Evolutionary conservation across 306 rosid genomes (phyloP).

Genomic region (Hippophae tibetana): DNA sequence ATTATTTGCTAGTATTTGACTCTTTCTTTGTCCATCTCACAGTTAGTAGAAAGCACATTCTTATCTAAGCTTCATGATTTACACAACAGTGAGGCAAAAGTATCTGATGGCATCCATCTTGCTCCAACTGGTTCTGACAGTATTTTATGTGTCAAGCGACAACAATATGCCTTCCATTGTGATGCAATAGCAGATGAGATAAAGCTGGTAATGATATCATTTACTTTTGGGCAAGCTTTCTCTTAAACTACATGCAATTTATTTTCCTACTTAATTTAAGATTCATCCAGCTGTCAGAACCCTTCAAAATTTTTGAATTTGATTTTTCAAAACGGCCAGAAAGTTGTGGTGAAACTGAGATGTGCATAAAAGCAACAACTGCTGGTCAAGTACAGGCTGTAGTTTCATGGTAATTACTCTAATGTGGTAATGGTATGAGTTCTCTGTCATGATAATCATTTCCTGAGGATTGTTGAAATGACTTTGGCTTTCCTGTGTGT

Average conservation of each 20-base stretch:
- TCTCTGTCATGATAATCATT: conserved; percentile 1
- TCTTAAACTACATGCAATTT: conserved; percentile 17
- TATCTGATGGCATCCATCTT: conserved; percentile 59
- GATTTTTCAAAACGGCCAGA: conserved; percentile 98
- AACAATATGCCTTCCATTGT: conserved; percentile 74
- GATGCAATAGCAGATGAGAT: conserved; percentile 51
- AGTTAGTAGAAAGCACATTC: conserved; percentile 79
- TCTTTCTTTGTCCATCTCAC: conserved; percentile 13
- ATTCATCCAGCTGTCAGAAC: conserved; percentile 88
- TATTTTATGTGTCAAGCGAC: conserved; percentile 41
- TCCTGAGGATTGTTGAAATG: conserved; percentile 1
- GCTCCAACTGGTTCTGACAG: conserved; percentile 40
- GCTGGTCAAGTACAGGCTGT: conserved; percentile 74
- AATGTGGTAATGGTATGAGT: conserved; percentile 8
- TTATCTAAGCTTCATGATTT: conserved; percentile 75
- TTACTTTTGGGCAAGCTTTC: conserved; percentile 12
- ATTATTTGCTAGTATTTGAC: neutral
- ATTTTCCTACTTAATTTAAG: conserved; percentile 39
- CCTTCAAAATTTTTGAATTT: conserved; percentile 96
- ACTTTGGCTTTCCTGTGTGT: neutral
- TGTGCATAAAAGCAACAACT: conserved; percentile 48
- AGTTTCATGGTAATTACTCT: conserved; percentile 63
- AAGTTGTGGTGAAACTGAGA: conserved; percentile 52
- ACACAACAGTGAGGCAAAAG: conserved; percentile 39
- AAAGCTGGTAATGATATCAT: conserved; percentile 43